Conservation (phyloP, 2,329 filamentous ascomycete genomes). For the Aspergillus pseudonomiae region DNA sequence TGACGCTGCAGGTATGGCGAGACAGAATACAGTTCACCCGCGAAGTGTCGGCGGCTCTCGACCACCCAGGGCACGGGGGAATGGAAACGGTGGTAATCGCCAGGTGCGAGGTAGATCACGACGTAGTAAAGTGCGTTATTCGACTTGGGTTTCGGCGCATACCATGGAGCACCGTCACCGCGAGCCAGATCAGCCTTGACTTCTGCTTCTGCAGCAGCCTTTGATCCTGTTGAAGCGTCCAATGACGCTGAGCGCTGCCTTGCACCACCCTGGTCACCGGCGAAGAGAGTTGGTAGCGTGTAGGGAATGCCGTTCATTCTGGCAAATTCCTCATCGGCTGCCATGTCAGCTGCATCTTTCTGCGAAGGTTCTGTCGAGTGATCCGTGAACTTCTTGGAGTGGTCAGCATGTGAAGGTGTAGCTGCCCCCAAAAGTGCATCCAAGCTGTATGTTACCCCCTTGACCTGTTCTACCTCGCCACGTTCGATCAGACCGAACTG, state of each 20-base stretch:
- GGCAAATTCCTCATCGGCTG: conserved; percentile 88
- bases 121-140: conserved; percentile 81
- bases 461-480: conserved; percentile 96
- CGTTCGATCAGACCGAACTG: conserved; percentile 91
- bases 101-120: conserved; percentile 93
- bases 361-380: conserved; percentile 36
- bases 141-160: conserved; percentile 64
- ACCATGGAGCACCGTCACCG: conserved; percentile 67
- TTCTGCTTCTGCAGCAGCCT: conserved; percentile 74
- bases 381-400: conserved; percentile 38
- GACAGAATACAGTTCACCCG: conserved; percentile 92
- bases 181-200: conserved; percentile 82
- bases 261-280: conserved; percentile 59
- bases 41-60: conserved; percentile 92
- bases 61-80: conserved; percentile 95
- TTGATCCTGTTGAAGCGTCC: conserved; percentile 73
- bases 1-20: conserved; percentile 93
- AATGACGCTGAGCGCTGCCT: conserved; percentile 57
- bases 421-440: conserved; percentile 81
- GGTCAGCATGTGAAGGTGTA: conserved; percentile 50
- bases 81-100: conserved; percentile 98
- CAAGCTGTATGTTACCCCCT: conserved; percentile 96
- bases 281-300: conserved; percentile 83
- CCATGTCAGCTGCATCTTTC: conserved; percentile 65
- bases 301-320: conserved; percentile 94